phyloP scores from a whole-genome alignment of 352 stramenopile genomes.

The Globisporangium heterothallicum region DNA sequence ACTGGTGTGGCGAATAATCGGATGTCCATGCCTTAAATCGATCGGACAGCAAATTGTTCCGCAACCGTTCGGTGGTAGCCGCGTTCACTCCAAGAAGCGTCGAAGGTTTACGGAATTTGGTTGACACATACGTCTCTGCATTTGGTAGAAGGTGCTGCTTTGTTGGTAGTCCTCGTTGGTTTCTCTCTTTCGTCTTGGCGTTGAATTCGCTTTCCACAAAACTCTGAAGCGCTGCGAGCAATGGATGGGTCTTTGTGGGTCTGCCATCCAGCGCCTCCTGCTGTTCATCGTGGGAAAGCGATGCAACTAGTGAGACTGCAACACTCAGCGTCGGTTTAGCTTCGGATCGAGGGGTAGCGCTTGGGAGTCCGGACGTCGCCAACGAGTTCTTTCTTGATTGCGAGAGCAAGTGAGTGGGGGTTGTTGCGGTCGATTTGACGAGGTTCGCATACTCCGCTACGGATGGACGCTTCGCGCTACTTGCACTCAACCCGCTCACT shows the following conservation, averaged over 20 bases:
- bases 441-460: constrained; percentile 5
- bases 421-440: neutral
- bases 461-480: neutral
- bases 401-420: neutral
- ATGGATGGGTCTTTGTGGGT: constrained; percentile 56
- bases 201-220: constrained; percentile 52
- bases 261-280: constrained; percentile 56
- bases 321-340: constrained; percentile 47
- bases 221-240: constrained; percentile 59
- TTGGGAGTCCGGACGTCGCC: neutral
- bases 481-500: neutral
- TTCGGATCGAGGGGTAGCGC: constrained; percentile 12
- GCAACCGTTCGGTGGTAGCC: constrained; percentile 31
- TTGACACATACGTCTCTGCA: constrained; percentile 29
- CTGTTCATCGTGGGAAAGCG: constrained; percentile 63
- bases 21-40: constrained; percentile 42
- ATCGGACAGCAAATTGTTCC: constrained; percentile 28
- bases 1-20: constrained; percentile 34
- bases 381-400: constrained; percentile 9
- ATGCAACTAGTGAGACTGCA: constrained; percentile 63
- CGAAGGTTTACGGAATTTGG: constrained; percentile 7
- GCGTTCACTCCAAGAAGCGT: constrained; percentile 28
- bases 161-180: constrained; percentile 11
- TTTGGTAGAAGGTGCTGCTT: constrained; percentile 34
- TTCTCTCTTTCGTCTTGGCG: constrained; percentile 17